Base-by-base conservation (phyloP, 2,329 filamentous ascomycete species). In the Penicillium capsulatum region DNA sequence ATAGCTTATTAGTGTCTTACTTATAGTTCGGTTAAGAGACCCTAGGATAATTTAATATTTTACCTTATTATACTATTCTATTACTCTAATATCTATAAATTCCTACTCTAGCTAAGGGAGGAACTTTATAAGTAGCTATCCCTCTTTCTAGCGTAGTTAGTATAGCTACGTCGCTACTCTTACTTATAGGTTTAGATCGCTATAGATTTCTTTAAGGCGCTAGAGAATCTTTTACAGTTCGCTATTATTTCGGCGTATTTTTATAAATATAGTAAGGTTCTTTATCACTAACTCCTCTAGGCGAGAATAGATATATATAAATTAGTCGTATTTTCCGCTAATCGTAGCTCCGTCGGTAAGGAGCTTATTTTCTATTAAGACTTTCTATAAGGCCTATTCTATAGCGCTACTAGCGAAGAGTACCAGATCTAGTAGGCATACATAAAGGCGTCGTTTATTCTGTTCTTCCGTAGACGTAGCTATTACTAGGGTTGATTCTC, bases 291-390 rank as follows among this genome's bases (percentile, higher is more conserved):
- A 13, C 13, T 27, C 26, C 22, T 17, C 22, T 35, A 35, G 26
- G 15, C 22, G 22, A 10, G 15, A 17, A 11, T 26, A 35, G 2
- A 35, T 35, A 35, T 35, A 35, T 11, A 35, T 26, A 35, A 35
- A 35, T 16, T 35, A 35, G 11, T 26, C 2, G 26, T 14, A 15
- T 14, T 2, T 7, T 7, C 8, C 9, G 9, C 20, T 35, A 27
- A 35, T 26, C 11, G 13, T 17, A 14, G 8, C 13, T 1, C 7
- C 26, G 26, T 35, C 17, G 26, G 22, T 11, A 13, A 14, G 9
- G 11, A 35, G 13, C 13, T 35, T 35, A 35, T 26, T 35, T 13
- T 35, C 10, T 35, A 28, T 27, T 26, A 35, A 22, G 26, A 28
- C 13, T 11, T n/a, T 28, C n/a, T 28, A 28, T 4, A n/a, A n/a